Base-by-base conservation (phyloP, 768 basidiomycete genomes). In the Mrakia blollopis region DNA sequence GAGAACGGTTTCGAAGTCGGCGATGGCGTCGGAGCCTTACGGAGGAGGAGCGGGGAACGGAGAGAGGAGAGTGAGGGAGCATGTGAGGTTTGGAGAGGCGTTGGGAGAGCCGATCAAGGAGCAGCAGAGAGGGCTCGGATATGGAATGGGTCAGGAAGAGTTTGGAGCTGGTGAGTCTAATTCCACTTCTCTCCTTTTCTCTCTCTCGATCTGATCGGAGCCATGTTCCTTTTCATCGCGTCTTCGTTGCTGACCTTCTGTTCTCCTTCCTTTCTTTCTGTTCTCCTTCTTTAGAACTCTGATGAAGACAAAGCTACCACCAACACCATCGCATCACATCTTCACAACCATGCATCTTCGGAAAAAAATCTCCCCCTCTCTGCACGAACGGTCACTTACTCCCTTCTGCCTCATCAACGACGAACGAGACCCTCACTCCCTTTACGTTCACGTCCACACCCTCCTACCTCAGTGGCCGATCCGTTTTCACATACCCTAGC, bases 31-130 rank as follows among this genome's bases (percentile, higher is more conserved):
- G 35, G 65, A 57, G 57, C 57, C 57, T 25, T 57, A n/a, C n/a
- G n/a, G 25, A 7, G 57, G 25, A n/a, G 5, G 23, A n/a, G 3
- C 23, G 21, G 54, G 10, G 41, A 47, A 50, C n/a, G 65, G 50
- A 35, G 52, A 60, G 67, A 68, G 67, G n/a, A 63, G 63, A 50
- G 50, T 25, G 37, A 75, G 57, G 74, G 74, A 75, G 74, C 67
- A 69, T 32, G 74, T 68, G 50, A 35, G 74, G 35, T 75, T 75
- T 60, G 74, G 74, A 50, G 74, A 71, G 52, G 54, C 74, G 67
- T 54, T 75, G 62, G 65, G 44, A 37, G 61, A 44, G 25, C 47
- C 54, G 68, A 47, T 50, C 23, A 41, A 16, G 35, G 63, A 54
- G 71, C 72, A 62, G 72, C 35, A 68, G 65, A 37, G 32, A n/a